These are phyloP conservation scores for Babesia divergens DNA, from an alignment of 169 alveolate genomes.

Conservation along the genomic window DNA sequence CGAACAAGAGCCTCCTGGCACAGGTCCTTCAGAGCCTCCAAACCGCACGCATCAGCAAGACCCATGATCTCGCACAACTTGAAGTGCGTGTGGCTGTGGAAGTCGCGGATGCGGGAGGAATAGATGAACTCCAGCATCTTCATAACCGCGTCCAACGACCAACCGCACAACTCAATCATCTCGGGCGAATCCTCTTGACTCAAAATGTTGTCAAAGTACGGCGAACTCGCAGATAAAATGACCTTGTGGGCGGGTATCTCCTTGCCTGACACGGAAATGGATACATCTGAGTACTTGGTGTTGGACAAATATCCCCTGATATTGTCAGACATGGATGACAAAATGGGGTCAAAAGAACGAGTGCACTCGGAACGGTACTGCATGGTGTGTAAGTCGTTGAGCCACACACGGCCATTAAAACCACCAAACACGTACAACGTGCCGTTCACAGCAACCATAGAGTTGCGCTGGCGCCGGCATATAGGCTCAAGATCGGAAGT, in stretches of 20 bases:
- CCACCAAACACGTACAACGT: conserved; percentile 72
- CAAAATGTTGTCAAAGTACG: conserved; percentile 51
- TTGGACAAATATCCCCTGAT: conserved; percentile 29
- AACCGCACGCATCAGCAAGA: conserved; percentile 61
- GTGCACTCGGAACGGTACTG: conserved; percentile 33
- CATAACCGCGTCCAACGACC: conserved; percentile 64
- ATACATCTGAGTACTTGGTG: conserved; percentile 47
- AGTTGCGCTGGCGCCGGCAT: conserved; percentile 43
- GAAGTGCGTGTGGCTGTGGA: conserved; percentile 53
- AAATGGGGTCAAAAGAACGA: conserved; percentile 18
- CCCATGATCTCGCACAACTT: conserved; percentile 67
- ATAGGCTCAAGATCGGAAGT: conserved; percentile 27
- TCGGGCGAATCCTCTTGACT: conserved; percentile 50
- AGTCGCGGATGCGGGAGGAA: conserved; percentile 52
- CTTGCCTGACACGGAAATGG: conserved; percentile 57
- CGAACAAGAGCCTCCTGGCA: conserved; percentile 58
- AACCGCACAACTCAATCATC: conserved; percentile 55
- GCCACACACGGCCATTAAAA: conserved; percentile 68
- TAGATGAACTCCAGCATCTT: conserved; percentile 61
- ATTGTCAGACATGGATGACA: conserved; percentile 41
- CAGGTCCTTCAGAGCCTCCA: conserved; percentile 48
- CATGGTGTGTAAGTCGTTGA: conserved; percentile 66
- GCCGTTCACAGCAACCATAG: conserved; percentile 32
- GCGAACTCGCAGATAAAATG: conserved; percentile 52
- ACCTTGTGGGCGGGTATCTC: conserved; percentile 66